phyloP scores from a whole-genome alignment of 176 grass and related monocot genomes.

The Coix lacrymajobi region DNA sequence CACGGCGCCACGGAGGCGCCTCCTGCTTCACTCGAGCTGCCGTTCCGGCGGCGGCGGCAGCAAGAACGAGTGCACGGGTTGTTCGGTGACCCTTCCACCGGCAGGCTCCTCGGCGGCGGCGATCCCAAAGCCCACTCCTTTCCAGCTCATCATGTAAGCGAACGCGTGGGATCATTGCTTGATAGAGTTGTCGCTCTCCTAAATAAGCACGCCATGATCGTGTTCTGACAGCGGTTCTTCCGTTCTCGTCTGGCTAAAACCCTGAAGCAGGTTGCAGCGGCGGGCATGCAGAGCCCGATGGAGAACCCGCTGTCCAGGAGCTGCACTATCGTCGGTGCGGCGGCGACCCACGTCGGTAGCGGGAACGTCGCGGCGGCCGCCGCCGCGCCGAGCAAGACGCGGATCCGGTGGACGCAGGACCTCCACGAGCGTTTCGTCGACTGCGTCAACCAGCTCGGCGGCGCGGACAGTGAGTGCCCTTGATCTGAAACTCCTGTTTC shows the following conservation, averaged over 20 bases:
- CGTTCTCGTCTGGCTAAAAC: neutral
- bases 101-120: neutral
- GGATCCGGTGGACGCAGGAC: slow-evolving; percentile 90
- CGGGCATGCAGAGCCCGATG: slow-evolving; percentile 29
- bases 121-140: slow-evolving; percentile 15
- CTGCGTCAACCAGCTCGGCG: slow-evolving; percentile 74
- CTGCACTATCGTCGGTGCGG: neutral
- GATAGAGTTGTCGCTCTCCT: neutral
- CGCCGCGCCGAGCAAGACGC: slow-evolving; percentile 45
- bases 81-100: neutral
- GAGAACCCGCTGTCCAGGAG: slow-evolving; percentile 25
- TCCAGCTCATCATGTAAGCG: slow-evolving; percentile 19
- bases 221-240: neutral
- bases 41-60: slow-evolving; percentile 15
- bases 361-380: neutral
- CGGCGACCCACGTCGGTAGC: neutral
- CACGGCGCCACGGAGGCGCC: neutral
- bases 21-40: slow-evolving; percentile 15
- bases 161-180: neutral
- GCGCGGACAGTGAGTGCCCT: slow-evolving; percentile 65
- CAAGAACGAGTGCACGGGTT: neutral
- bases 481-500: neutral
- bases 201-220: neutral
- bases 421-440: slow-evolving; percentile 84
- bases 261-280: slow-evolving; percentile 31